Conservation (phyloP, 2,329 filamentous ascomycete genomes). For the Penicillium sumatraense region DNA sequence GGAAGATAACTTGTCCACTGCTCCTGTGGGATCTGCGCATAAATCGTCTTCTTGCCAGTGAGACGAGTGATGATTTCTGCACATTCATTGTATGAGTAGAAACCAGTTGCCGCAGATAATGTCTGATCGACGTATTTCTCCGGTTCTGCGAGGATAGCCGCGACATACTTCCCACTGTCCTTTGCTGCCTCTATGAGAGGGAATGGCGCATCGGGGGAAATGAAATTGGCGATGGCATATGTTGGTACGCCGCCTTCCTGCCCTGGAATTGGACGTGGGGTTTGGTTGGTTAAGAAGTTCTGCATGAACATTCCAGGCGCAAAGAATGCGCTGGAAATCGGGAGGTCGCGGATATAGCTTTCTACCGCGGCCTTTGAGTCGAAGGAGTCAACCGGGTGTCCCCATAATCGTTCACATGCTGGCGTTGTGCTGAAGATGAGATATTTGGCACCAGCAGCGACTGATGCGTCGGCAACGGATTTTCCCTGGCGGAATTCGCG, state of each 20-base stretch:
- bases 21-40: conserved; percentile 30
- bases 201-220: conserved; percentile 26
- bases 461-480: conserved; percentile 43
- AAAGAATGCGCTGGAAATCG: conserved; percentile 58
- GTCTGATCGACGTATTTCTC: conserved; percentile 41
- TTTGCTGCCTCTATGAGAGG: conserved; percentile 41
- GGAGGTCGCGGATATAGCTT: conserved; percentile 56
- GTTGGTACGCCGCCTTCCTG: conserved; percentile 28
- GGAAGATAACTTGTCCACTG: conserved; percentile 28
- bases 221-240: conserved; percentile 28
- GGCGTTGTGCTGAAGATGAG: conserved; percentile 48
- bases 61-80: conserved; percentile 38
- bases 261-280: conserved; percentile 23
- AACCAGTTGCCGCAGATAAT: conserved; percentile 38
- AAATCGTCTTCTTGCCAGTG: conserved; percentile 43
- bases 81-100: conserved; percentile 39
- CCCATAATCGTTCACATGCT: conserved; percentile 33
- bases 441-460: conserved; percentile 42
- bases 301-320: conserved; percentile 61
- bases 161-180: conserved; percentile 43
- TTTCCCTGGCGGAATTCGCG: conserved; percentile 41
- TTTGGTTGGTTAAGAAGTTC: conserved; percentile 44
- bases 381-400: conserved; percentile 53
- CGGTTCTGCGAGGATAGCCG: conserved; percentile 42
- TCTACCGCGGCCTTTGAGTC: conserved; percentile 63